Conservation (phyloP, 106 monocot genomes). For the Dendrobium huoshanense region DNA sequence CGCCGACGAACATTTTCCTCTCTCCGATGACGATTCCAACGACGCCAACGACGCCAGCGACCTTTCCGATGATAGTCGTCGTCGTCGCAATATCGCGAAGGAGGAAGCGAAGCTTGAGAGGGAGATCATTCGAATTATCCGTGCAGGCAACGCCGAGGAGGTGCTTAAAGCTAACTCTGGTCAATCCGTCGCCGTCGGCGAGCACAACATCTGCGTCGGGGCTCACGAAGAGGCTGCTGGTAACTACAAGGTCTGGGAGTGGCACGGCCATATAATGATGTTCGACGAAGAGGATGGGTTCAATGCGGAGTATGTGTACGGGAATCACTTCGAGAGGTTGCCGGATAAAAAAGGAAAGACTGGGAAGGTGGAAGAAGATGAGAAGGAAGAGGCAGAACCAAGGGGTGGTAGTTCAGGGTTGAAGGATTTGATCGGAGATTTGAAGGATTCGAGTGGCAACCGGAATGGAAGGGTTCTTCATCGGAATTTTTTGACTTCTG, state of each 20-base stretch:
- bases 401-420: conserved; percentile 39
- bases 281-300: conserved; percentile 88
- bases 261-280: conserved; percentile 97
- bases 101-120: conserved; percentile 88
- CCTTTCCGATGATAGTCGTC: conserved; percentile 14
- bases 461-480: conserved; percentile 39
- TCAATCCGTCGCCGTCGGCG: conserved; percentile 77
- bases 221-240: conserved; percentile 60
- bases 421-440: conserved; percentile 67
- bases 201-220: conserved; percentile 83
- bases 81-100: conserved; percentile 33
- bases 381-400: conserved; percentile 31
- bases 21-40: conserved; percentile 19
- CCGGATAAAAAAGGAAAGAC: conserved; percentile 19
- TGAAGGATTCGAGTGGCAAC: conserved; percentile 16
- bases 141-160: conserved; percentile 47
- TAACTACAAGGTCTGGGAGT: conserved; percentile 90
- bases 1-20: conserved; percentile 18
- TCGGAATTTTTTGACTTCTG: conserved; percentile 19
- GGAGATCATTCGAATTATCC: conserved; percentile 75
- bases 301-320: conserved; percentile 85
- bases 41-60: conserved; percentile 1
- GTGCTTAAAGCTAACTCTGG: conserved; percentile 83
- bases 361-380: conserved; percentile 13
- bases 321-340: conserved; percentile 84